Evolutionary conservation across 1,284 basidiomycete species (phyloP), one percentile per base, ranked within the genome.

Genomic region (Leucoagaricus sp.): DNA sequence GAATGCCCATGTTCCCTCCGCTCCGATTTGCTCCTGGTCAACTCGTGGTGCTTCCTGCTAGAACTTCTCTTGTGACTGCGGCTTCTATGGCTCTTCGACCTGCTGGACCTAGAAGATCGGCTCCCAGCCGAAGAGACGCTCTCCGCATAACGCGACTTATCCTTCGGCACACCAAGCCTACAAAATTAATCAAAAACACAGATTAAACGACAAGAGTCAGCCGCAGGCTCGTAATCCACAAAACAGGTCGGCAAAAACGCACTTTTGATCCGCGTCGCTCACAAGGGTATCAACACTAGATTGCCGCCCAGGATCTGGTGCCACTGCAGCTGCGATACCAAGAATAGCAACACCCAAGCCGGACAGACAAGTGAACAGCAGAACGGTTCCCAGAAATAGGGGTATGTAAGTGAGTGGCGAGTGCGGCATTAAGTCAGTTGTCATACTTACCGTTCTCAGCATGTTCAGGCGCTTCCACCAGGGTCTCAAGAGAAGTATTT

Each of bases 101-200:
- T 52, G 40, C 65, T 65, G 7, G 67, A 70, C 50, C 60, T 58
- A 4, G 67, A 69, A 34, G 67, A 66, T 21, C 60, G 61, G n/a
- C 64, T 69, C 25, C 63, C 65, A 2, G 63, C 56, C 10, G 66
- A 66, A 29, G 56, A 59, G 38, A 67, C 58, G 53, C 65, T 66
- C 6, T 62, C 65, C 17, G 50, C 34, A 31, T 57, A 31, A n/a
- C 34, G 25, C 13, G 47, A 44, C 42, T 58, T 52, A 47, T 58
- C 53, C 57, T 59, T 36, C 46, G 42, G 51, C 33, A 49, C 46
- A 47, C 33, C 44, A 41, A 52, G 57, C 61, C 61, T 59, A 56
- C 50, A 40, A 12, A 21, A 5, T 56, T 45, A 51, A 38, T 19
- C 29, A 49, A 7, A 46, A 4, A 29, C 49, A 26, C 28, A 46